These are phyloP conservation scores for Saposhnikovia divaricata DNA, from an alignment of 129 eudicot genomes.

Conservation along the genomic window DNA sequence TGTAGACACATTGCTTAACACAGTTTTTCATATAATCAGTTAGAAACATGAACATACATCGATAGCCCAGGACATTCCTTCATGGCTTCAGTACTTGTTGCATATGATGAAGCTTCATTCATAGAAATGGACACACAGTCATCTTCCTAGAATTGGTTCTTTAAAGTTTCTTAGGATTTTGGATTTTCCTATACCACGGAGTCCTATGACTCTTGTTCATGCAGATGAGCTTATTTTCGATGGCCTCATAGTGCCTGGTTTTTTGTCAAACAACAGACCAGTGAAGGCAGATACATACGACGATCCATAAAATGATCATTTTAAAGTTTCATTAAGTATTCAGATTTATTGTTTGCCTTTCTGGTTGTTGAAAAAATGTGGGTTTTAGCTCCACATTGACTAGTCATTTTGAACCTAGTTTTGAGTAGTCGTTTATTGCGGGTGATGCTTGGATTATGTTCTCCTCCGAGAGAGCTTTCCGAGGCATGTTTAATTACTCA, in stretches of 20 bases:
- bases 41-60: constrained; percentile 16
- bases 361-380: too few relatives aligned
- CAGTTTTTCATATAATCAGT: neutral
- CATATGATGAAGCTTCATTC: constrained; percentile 52
- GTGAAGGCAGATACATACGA: constrained; percentile 11
- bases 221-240: constrained; percentile 61
- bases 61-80: constrained; percentile 37
- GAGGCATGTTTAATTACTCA: too few relatives aligned
- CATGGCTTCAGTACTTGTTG: constrained; percentile 44
- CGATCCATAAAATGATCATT: too few relatives aligned
- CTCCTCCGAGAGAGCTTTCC: too few relatives aligned
- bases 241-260: constrained; percentile 43
- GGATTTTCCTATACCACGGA: constrained; percentile 35
- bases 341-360: too few relatives aligned
- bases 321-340: too few relatives aligned
- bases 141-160: constrained; percentile 65
- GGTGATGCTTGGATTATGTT: too few relatives aligned
- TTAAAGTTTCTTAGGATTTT: constrained; percentile 36
- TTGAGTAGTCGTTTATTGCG: too few relatives aligned
- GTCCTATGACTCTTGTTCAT: constrained; percentile 33
- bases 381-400: too few relatives aligned
- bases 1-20: too few relatives aligned
- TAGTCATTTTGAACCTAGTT: too few relatives aligned
- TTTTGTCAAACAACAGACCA: constrained; percentile 3
- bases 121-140: constrained; percentile 80